Percentiles rank a stretch among this genome's conserved stretches.
Conservation (phyloP, 345 rosid species). For the Cardamine resedifolia region DNA sequence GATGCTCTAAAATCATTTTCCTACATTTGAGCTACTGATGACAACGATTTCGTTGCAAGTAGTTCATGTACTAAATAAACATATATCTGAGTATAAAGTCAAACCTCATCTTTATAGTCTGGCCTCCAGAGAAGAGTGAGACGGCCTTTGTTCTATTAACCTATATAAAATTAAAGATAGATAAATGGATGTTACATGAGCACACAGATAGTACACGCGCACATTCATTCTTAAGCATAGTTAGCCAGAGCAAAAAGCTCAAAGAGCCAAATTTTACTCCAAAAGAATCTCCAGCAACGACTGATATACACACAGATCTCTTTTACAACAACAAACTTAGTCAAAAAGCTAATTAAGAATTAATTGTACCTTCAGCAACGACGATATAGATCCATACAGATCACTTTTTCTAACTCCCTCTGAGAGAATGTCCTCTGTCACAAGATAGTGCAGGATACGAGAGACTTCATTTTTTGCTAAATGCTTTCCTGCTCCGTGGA, state of each 20-base stretch:
- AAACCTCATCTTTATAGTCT: conserved; percentile 17
- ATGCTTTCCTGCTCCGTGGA: conserved; percentile 92
- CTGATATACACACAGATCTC: background rate
- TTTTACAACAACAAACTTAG: background rate
- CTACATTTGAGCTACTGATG: background rate
- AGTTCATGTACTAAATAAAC: background rate
- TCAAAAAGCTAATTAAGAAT: background rate
- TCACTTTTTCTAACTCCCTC: conserved; percentile 98
- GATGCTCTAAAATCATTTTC: background rate
- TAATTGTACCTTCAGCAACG: conserved; percentile 68
- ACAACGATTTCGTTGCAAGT: background rate
- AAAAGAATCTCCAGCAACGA: background rate
- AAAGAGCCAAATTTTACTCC: background rate
- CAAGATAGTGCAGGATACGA: conserved; percentile 78
- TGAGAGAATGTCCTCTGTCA: conserved; percentile 68
- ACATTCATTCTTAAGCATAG: background rate
- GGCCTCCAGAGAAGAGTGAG: conserved; percentile 4
- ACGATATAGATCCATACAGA: conserved; percentile 81
- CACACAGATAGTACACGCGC: background rate
- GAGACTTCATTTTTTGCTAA: conserved; percentile 79
- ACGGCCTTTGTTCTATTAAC: conserved; percentile 11
- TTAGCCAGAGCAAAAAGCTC: background rate
- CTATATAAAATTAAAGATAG: conserved; percentile 3
- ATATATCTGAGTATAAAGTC: background rate
- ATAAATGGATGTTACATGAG: background rate